phyloP scores from a whole-genome alignment of 768 basidiomycete species.

The Lentinula guzmanii region DNA sequence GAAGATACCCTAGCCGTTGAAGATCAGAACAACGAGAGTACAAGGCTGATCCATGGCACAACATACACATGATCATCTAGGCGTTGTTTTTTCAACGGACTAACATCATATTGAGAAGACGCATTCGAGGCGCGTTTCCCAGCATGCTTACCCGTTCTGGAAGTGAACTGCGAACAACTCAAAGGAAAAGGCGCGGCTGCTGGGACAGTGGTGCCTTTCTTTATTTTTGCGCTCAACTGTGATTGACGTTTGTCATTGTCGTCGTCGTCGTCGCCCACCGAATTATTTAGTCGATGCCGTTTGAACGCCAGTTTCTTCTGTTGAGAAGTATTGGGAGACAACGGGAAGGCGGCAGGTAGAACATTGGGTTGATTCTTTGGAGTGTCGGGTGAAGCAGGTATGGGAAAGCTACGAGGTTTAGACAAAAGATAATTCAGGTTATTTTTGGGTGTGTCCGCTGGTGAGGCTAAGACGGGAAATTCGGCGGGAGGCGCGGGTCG shows the following conservation, averaged over 20 bases:
- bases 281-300: not conserved
- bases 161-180: not conserved
- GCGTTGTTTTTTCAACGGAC: slow-evolving; percentile 2
- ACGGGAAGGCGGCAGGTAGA: not conserved
- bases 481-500: not conserved
- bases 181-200: not conserved
- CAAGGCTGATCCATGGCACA: not conserved
- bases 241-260: not conserved
- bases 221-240: not conserved
- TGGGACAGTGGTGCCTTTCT: not conserved
- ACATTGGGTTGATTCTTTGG: not conserved
- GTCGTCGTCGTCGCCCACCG: not conserved
- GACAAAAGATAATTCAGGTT: not conserved
- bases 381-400: not conserved
- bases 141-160: not conserved
- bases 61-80: slow-evolving; percentile 11
- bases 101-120: not conserved
- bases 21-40: slow-evolving; percentile 1
- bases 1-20: not conserved
- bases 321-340: not conserved
- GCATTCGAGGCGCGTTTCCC: not conserved
- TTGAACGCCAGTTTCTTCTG: not conserved
- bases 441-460: not conserved
- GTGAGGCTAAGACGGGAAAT: not conserved
- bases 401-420: not conserved